Evolutionary conservation across 441 rosid species (phyloP).

Genomic region (Corymbia citriodora): DNA sequence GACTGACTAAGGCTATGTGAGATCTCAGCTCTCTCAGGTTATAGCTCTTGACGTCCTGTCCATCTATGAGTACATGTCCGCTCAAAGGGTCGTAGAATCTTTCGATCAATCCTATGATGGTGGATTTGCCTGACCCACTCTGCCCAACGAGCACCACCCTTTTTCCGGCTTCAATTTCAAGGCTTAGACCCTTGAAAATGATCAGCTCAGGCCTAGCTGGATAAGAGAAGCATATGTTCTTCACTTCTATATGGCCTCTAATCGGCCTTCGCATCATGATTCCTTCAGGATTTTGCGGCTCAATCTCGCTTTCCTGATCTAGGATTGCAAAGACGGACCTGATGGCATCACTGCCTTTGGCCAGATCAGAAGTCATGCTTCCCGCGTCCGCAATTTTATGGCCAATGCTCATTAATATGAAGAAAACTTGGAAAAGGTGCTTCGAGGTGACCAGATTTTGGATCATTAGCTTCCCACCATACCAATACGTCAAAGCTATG

Average conservation of each 20-base stretch:
- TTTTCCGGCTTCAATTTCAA: constrained; percentile 30
- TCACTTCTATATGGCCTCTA: constrained; percentile 29
- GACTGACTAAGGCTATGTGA: constrained; percentile 39
- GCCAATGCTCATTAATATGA: constrained; percentile 40
- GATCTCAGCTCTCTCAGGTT: constrained; percentile 35
- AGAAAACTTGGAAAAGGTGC: constrained; percentile 35
- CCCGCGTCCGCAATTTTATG: constrained; percentile 45
- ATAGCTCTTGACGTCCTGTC: constrained; percentile 28
- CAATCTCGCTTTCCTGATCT: constrained; percentile 30
- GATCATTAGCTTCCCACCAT: constrained; percentile 36
- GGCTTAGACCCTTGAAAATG: constrained; percentile 36
- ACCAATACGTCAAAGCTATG: constrained; percentile 36
- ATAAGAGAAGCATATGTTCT: constrained; percentile 31
- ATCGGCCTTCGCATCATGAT: neutral
- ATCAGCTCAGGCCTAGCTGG: constrained; percentile 42
- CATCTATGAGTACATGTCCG: constrained; percentile 30
- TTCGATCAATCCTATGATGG: constrained; percentile 36
- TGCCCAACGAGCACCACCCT: constrained; percentile 39
- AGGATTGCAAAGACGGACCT: constrained; percentile 25
- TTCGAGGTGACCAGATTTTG: constrained; percentile 19
- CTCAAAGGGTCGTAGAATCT: constrained; percentile 38
- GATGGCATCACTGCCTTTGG: constrained; percentile 32
- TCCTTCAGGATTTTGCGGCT: constrained; percentile 23
- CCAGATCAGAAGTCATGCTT: constrained; percentile 49
- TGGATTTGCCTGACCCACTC: constrained; percentile 49